Evolutionary conservation across 768 basidiomycete species (phyloP).

Genomic region (Leccinellum luteum): DNA sequence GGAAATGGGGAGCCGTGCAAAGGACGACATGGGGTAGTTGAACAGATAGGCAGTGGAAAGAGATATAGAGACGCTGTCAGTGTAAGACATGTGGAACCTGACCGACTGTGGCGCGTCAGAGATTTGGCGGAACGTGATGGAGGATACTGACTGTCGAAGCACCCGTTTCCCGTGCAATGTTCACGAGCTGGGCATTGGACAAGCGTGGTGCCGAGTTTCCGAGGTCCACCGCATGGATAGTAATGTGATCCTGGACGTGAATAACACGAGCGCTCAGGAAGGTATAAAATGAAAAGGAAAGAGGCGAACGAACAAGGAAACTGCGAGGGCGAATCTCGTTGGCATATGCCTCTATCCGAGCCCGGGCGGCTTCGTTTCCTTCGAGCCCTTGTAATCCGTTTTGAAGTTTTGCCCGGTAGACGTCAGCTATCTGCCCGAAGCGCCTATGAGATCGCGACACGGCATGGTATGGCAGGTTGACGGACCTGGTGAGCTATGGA

Average conservation of each 20-base stretch:
- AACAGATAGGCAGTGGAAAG: constrained; percentile 79
- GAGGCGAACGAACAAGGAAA: constrained; percentile 53
- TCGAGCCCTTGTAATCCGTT: constrained; percentile 65
- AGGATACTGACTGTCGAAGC: constrained; percentile 30
- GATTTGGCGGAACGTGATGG: neutral
- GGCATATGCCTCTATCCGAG: constrained; percentile 74
- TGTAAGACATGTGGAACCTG: constrained; percentile 82
- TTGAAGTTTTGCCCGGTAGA: constrained; percentile 76
- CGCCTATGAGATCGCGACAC: neutral
- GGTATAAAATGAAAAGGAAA: neutral
- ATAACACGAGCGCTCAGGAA: constrained; percentile 4
- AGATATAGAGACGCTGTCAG: constrained; percentile 80
- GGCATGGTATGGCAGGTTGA: neutral
- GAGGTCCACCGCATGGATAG: constrained; percentile 80
- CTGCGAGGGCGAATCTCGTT: constrained; percentile 72
- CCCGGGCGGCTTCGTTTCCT: constrained; percentile 82
- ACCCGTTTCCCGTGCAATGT: constrained; percentile 7
- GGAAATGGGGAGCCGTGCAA: constrained; percentile 80
- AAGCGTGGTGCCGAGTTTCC: constrained; percentile 79
- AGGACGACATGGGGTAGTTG: constrained; percentile 81
- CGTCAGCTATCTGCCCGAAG: constrained; percentile 53
- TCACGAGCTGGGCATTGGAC: constrained; percentile 59
- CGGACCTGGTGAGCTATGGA: constrained; percentile 76
- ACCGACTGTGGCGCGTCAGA: constrained; percentile 53
- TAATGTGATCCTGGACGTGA: constrained; percentile 71